Conservation (phyloP, 805 yeast species). For the Ogataea trehalophila region DNA sequence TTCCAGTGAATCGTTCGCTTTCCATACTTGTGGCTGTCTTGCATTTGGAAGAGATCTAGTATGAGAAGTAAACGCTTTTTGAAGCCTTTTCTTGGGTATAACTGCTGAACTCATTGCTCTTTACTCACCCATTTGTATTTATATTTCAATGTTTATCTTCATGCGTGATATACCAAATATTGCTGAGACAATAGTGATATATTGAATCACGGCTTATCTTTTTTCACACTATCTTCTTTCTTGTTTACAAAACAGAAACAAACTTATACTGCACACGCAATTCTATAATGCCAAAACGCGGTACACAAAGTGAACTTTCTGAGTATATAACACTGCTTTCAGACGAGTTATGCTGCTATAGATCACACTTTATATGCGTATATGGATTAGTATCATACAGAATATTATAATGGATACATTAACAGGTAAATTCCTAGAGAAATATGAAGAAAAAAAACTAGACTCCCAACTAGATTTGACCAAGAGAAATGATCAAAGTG, state of each 20-base stretch:
- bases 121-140: neutral
- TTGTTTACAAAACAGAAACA: too few relatives aligned
- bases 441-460: constrained; percentile 35
- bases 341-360: too few relatives aligned
- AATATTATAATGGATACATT: constrained; percentile 5
- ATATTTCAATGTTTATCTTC: neutral
- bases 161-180: neutral
- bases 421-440: constrained; percentile 32
- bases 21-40: neutral
- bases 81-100: neutral
- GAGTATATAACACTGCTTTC: too few relatives aligned
- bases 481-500: constrained; percentile 15
- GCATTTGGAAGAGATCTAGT: constrained; percentile 1
- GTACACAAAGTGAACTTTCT: too few relatives aligned
- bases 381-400: neutral
- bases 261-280: too few relatives aligned
- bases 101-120: neutral
- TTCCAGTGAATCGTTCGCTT: neutral
- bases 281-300: too few relatives aligned
- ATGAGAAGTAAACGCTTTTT: neutral
- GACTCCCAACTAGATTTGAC: neutral
- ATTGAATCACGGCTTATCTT: too few relatives aligned
- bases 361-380: neutral
- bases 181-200: too few relatives aligned
- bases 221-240: too few relatives aligned